These are phyloP conservation scores for Herpetomonas samuelpessoai DNA, from an alignment of 208 protist genomes.

Conservation along the genomic window DNA sequence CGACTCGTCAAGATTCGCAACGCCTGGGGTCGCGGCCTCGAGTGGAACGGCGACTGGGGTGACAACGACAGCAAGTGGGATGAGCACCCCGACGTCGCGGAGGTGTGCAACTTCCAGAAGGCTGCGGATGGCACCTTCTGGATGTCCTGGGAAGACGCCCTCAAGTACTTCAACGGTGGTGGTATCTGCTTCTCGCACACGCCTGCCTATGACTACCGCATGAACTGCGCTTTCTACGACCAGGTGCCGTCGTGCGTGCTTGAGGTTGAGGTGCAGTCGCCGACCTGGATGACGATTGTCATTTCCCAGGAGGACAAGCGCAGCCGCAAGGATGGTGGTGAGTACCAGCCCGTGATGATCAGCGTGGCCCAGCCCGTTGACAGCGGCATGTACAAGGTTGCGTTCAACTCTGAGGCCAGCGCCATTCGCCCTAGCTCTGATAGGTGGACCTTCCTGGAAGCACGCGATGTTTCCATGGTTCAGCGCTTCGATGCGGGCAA, in stretches of 20 bases:
- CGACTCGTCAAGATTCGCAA: slow-evolving; percentile 57
- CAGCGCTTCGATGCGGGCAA: slow-evolving; percentile 63
- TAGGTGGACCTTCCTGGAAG: slow-evolving; percentile 81
- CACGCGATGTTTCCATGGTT: slow-evolving; percentile 72
- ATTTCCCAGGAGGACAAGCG: slow-evolving; percentile 79
- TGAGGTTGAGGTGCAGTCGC: slow-evolving; percentile 47
- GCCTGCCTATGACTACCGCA: slow-evolving; percentile 40
- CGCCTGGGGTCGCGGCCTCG: no score
- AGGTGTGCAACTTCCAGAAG: slow-evolving; percentile 5
- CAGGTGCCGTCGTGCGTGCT: slow-evolving; percentile 36
- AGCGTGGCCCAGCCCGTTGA: slow-evolving; percentile 60
- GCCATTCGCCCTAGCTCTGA: slow-evolving; percentile 48
- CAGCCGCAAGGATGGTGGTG: slow-evolving; percentile 24
- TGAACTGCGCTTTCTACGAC: slow-evolving; percentile 28
- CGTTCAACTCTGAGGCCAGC: slow-evolving; percentile 69
- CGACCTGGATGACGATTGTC: slow-evolving; percentile 64
- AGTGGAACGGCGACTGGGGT: no score
- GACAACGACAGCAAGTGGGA: slow-evolving; percentile 29
- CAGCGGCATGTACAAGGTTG: slow-evolving; percentile 47
- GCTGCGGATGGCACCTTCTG: slow-evolving; percentile 58
- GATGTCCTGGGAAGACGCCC: slow-evolving; percentile 72
- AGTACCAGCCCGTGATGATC: slow-evolving; percentile 84
- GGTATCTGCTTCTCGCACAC: slow-evolving; percentile 61
- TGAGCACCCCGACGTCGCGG: slow-evolving; percentile 34
- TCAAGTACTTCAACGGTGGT: slow-evolving; percentile 60